These are phyloP conservation scores for Dionaea muscipula DNA, from an alignment of 179 eudicot species.

Conservation along the genomic window DNA sequence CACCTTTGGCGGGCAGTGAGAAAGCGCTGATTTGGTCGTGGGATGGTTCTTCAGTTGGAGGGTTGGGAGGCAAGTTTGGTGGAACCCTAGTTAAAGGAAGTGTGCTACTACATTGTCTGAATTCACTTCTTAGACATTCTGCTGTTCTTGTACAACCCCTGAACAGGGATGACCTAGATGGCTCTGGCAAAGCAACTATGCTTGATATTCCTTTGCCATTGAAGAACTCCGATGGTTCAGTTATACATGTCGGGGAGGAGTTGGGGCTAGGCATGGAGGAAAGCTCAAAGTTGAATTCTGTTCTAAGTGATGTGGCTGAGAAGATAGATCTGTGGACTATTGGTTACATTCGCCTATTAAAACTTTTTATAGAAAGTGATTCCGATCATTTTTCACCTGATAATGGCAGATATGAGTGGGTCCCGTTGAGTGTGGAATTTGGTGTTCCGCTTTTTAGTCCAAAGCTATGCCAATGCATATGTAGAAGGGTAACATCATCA, in stretches of 20 bases:
- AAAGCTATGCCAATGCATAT: constrained; percentile 62
- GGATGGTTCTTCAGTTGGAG: constrained; percentile 93
- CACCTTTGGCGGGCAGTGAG: constrained; percentile 90
- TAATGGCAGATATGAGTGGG: constrained; percentile 77
- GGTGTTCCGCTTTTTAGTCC: constrained; percentile 95
- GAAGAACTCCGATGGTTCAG: constrained; percentile 81
- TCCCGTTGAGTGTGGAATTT: constrained; percentile 74
- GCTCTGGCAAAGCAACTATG: constrained; percentile 43
- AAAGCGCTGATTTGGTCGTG: constrained; percentile 96
- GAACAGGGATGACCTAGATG: constrained; percentile 66
- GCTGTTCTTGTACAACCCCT: constrained; percentile 93
- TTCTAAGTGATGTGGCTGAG: constrained; percentile 42
- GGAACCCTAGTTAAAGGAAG: constrained; percentile 82
- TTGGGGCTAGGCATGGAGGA: constrained; percentile 50
- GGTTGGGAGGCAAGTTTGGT: constrained; percentile 82
- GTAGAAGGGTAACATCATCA: constrained; percentile 66
- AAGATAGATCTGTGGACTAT: constrained; percentile 71
- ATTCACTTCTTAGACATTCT: constrained; percentile 75
- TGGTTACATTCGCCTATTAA: constrained; percentile 79
- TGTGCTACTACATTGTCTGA: constrained; percentile 79
- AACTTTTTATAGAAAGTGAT: constrained; percentile 53
- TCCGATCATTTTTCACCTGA: constrained; percentile 29
- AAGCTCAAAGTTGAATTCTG: constrained; percentile 38
- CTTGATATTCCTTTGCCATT: constrained; percentile 84
- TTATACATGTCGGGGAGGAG: constrained; percentile 57